Evolutionary conservation across 176 grass and related monocot species (phyloP).

Genomic region (Avena sativa): DNA sequence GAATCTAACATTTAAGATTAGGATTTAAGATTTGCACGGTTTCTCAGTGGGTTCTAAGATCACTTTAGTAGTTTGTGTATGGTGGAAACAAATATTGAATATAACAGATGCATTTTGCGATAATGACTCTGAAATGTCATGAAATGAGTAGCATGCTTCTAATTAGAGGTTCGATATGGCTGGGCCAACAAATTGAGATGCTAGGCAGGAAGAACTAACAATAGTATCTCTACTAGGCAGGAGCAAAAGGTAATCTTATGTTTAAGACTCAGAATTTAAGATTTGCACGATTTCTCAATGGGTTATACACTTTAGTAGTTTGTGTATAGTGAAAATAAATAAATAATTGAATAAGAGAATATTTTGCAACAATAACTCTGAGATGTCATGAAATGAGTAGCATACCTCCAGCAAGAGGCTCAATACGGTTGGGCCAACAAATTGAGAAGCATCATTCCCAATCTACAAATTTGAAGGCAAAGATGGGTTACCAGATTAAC

Average conservation of each 20-base stretch:
- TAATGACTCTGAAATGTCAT: constrained; percentile 30
- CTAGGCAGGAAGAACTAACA: neutral
- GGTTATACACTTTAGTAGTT: constrained; percentile 17
- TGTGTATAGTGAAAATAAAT: neutral
- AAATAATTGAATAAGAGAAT: neutral
- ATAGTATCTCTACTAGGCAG: neutral
- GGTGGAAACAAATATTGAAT: neutral
- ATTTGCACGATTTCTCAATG: neutral
- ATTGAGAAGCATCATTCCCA: constrained; percentile 96
- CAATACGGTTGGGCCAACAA: constrained; percentile 91
- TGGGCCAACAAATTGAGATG: no score
- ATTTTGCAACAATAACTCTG: constrained; percentile 8
- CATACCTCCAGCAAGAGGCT: constrained; percentile 82
- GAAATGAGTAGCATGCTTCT: constrained; percentile 56
- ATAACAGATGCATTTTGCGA: neutral
- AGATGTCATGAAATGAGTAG: constrained; percentile 36
- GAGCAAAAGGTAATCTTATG: constrained; percentile 2
- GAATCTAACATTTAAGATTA: neutral
- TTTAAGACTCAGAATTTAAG: neutral
- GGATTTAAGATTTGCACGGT: constrained; percentile 5
- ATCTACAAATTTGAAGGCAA: constrained; percentile 57
- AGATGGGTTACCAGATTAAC: constrained; percentile 29
- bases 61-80: constrained; percentile 20
- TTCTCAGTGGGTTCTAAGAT: neutral
- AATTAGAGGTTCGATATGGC: constrained; percentile 82